A percentile compares a stretch with the other conserved stretches of the same genome.
Conservation (phyloP, 345 rosid genomes). For the Arabis hirsuta region DNA sequence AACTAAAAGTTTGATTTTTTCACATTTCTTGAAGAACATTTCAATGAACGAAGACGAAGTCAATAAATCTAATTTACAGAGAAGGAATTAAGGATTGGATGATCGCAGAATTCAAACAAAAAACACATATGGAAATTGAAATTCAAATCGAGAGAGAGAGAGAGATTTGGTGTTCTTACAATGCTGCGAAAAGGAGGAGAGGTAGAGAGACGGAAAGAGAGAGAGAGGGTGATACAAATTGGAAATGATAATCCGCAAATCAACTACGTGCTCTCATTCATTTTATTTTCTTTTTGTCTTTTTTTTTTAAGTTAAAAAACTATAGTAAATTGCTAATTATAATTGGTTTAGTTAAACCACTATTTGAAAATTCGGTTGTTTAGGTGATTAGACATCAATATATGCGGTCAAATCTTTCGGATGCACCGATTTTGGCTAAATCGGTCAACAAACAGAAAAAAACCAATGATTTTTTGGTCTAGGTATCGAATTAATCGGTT, state of each 20-base stretch:
- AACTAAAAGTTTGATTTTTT: not conserved
- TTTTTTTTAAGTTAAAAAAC: not conserved
- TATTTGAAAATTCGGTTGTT: too few relatives aligned
- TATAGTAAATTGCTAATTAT: too few relatives aligned
- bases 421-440: too few relatives aligned
- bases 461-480: too few relatives aligned
- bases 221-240: not conserved
- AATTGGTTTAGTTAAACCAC: too few relatives aligned
- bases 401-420: too few relatives aligned
- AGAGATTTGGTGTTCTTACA: slow-evolving; percentile 39
- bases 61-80: not conserved
- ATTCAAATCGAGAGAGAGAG: not conserved
- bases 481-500: too few relatives aligned
- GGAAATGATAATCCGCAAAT: slow-evolving; percentile 27
- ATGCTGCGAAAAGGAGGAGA: slow-evolving; percentile 18
- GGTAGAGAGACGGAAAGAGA: not conserved
- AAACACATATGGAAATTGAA: not conserved
- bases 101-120: not conserved
- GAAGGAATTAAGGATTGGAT: not conserved
- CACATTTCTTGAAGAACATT: slow-evolving; percentile 6
- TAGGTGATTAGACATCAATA: too few relatives aligned
- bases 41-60: slow-evolving; percentile 2
- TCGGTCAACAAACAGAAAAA: too few relatives aligned
- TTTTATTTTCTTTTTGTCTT: not conserved
- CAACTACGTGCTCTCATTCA: slow-evolving; percentile 29